Percentiles rank a stretch among this genome's conserved stretches.
Evolutionary conservation across 306 rosid genomes (phyloP).

Genomic region (Hippophae tibetana): DNA sequence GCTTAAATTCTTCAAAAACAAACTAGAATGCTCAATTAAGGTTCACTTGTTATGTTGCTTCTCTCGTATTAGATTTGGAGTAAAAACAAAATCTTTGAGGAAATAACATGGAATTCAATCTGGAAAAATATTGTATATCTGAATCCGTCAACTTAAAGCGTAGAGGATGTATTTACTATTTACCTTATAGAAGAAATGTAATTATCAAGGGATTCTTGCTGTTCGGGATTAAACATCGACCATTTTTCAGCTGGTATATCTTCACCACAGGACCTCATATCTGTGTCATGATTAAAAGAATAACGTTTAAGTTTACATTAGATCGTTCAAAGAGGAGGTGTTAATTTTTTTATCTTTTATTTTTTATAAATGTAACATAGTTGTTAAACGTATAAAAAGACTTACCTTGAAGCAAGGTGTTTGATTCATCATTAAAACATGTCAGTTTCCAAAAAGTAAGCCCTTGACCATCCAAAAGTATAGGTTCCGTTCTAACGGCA

Average conservation of each 20-base stretch:
- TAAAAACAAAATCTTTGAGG: no score
- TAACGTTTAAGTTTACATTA: background rate
- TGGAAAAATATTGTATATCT: background rate
- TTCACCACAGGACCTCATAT: slow-evolving; percentile 24
- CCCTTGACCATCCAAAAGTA: slow-evolving; percentile 32
- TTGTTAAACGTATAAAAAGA: background rate
- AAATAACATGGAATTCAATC: no score
- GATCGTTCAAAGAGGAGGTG: background rate
- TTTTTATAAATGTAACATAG: no score
- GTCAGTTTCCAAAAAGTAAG: slow-evolving; percentile 32
- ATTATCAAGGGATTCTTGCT: slow-evolving; percentile 23
- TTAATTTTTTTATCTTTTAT: no score
- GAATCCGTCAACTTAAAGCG: background rate
- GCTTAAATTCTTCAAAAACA: no score
- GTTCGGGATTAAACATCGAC: slow-evolving; percentile 24
- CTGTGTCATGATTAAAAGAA: slow-evolving; percentile 13
- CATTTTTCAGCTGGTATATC: slow-evolving; percentile 25
- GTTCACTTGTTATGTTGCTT: no score
- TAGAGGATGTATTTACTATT: background rate
- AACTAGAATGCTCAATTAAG: no score
- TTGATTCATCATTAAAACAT: slow-evolving; percentile 17
- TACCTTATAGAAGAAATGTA: slow-evolving; percentile 28
- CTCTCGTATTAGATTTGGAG: no score
- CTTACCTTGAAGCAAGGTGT: slow-evolving; percentile 40
- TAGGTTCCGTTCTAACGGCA: slow-evolving; percentile 31